phyloP scores from a whole-genome alignment of 163 green algal genomes.

The Smithsoniella earleae region DNA sequence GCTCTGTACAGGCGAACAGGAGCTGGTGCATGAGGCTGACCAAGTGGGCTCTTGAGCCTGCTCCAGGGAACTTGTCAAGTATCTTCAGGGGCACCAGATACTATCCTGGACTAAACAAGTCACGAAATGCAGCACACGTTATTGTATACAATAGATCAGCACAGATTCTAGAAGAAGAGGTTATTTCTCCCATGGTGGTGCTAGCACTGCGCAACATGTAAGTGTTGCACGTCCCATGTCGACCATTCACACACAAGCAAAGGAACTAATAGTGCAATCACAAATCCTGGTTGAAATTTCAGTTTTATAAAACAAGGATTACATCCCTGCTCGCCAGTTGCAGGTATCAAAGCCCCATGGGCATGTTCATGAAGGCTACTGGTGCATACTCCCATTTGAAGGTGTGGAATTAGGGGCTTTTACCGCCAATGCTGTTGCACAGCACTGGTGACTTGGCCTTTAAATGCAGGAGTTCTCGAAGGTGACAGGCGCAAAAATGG shows the following conservation, averaged over 20 bases:
- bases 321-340: too few species aligned
- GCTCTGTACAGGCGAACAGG: slow-evolving; percentile 20
- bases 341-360: too few species aligned
- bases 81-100: slow-evolving; percentile 18
- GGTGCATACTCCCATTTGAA: slow-evolving; percentile 17
- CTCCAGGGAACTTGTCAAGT: slow-evolving; percentile 4
- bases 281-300: too few species aligned
- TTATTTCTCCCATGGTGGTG: slow-evolving; percentile 37
- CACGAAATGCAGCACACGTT: slow-evolving; percentile 18
- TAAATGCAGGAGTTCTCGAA: slow-evolving; percentile 20
- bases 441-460: too few species aligned
- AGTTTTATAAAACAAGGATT: too few species aligned
- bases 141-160: slow-evolving; percentile 2
- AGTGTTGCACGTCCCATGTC: too few species aligned
- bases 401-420: background rate
- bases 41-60: slow-evolving; percentile 12
- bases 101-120: background rate
- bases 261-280: too few species aligned
- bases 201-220: slow-evolving; percentile 51
- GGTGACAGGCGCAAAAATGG: background rate
- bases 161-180: slow-evolving; percentile 44
- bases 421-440: too few species aligned
- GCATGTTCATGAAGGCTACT: slow-evolving; percentile 30
- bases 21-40: slow-evolving; percentile 4
- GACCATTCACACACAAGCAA: too few species aligned